Conservation (phyloP, 768 basidiomycete genomes). For the Amanita rubescens region DNA sequence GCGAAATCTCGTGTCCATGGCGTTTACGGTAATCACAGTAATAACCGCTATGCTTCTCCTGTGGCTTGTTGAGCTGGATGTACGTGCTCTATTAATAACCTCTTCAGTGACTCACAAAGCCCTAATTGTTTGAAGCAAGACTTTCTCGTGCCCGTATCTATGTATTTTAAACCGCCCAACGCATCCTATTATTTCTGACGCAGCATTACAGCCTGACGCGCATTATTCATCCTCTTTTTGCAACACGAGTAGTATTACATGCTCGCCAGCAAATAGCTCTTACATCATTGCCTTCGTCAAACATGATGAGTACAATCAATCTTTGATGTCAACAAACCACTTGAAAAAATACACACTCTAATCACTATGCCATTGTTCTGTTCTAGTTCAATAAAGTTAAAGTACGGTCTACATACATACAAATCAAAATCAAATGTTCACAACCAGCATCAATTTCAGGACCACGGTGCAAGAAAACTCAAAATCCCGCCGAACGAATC, state of each 20-base stretch:
- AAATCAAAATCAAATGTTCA: too few species aligned
- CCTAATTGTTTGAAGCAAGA: neutral
- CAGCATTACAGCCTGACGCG: neutral
- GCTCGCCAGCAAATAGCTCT: neutral
- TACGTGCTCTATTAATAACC: neutral
- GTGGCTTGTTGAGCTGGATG: neutral
- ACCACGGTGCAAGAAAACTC: too few species aligned
- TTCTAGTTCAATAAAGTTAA: too few species aligned
- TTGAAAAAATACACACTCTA: too few species aligned
- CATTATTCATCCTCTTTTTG: neutral
- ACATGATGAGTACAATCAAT: neutral
- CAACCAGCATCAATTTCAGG: too few species aligned
- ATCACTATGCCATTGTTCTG: too few species aligned
- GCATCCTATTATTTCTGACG: neutral
- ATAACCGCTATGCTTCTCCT: neutral
- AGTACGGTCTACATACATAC: too few species aligned
- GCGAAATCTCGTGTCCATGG: neutral
- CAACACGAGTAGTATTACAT: slow-evolving; percentile 3
- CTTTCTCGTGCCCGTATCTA: neutral
- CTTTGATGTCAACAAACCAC: too few species aligned
- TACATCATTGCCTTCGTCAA: neutral
- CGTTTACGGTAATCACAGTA: neutral
- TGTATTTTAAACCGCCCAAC: neutral
- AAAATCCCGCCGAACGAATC: too few species aligned
- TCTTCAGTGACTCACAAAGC: neutral